A percentile compares a stretch with the other conserved stretches of the same genome.
These are phyloP conservation scores for Colletotrichum neosansevieriae DNA, from an alignment of 2,329 filamentous ascomycete species.

Conservation along the genomic window DNA sequence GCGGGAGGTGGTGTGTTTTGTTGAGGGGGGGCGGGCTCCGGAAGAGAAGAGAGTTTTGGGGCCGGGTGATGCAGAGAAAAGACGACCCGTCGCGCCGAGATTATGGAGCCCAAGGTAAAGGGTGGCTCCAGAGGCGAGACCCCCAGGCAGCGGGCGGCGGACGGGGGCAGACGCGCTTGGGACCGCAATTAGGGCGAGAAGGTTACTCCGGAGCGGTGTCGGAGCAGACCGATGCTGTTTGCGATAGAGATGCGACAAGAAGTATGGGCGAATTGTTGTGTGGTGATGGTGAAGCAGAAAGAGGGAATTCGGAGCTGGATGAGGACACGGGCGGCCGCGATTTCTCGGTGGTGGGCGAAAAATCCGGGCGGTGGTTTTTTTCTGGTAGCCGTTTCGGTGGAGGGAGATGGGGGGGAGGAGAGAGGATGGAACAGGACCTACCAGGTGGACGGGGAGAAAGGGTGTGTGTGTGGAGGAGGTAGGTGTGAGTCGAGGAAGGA, in stretches of 20 bases:
- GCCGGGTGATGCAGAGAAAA: conserved; percentile 40
- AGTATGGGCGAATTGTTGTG: neutral
- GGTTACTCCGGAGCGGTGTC: conserved; percentile 19
- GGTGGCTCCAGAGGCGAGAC: conserved; percentile 39
- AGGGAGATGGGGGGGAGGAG: neutral
- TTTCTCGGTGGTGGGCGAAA: conserved; percentile 38
- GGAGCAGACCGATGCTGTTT: conserved; percentile 15
- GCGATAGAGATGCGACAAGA: neutral
- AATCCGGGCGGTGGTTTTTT: conserved; percentile 36
- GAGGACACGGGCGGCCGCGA: conserved; percentile 36
- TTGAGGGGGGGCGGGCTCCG: conserved; percentile 40
- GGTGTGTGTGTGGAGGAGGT: neutral
- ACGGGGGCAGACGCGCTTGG: neutral
- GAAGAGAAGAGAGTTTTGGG: conserved; percentile 41
- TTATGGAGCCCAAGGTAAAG: conserved; percentile 35
- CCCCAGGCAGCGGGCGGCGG: conserved; percentile 21
- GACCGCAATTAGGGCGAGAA: neutral
- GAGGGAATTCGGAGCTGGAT: conserved; percentile 21
- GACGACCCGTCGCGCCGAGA: conserved; percentile 41
- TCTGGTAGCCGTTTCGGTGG: conserved; percentile 20
- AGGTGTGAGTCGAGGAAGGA: neutral
- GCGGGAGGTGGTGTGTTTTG: conserved; percentile 38
- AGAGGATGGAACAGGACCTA: neutral
- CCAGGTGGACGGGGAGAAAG: no score
- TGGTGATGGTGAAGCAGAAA: neutral